Base-by-base conservation (phyloP, 306 rosid species). In the Pueraria montana region DNA sequence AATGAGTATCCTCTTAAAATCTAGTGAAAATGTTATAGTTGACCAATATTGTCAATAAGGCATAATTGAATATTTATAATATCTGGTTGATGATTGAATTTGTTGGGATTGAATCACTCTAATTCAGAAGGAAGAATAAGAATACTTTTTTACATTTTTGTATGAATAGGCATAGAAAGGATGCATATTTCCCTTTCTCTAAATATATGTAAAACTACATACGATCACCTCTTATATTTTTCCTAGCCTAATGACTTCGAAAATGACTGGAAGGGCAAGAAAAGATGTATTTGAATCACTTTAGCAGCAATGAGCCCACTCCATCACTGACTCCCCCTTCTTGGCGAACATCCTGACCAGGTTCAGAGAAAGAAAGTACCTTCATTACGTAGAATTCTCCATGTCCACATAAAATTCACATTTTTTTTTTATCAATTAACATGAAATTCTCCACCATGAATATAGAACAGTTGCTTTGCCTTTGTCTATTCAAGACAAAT, bases 271-370 rank as follows among this genome's bases (percentile, higher is more conserved):
- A 62, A 27, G 11, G 26, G 61, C 26, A 18, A 18, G 12, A 21
- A 56, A 55, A 4, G 43, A 17, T 38, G n/a, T 65, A 17, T 32
- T 46, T 65, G 46, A n/a, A 66, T 66, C 27, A 34, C 38, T 66
- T 66, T 66, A 66, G 48, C 72, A 66, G 6, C 13, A 17, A 66
- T 8, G 72, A 66, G 3, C 16, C 48, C 30, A 67, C 67, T 23
- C 9, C 17, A 24, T 61, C 67, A 24, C 30, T 9, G 2, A 64
- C 18, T 42, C 53, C 34, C 34, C 18, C 69, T 20, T 65, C 61
- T 42, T 48, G 43, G 11, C 80, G 1, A 38, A 45, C 32, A 82
- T 82, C 80, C 52, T n/a, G 76, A 66, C 87, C 77, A 72, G 87
- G 77, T 84, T 84, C 66, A 72, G 0, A n/a, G 8, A 36, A n/a